Base-by-base conservation (phyloP, 2,329 filamentous ascomycete genomes). In the Trichoderma sp. region DNA sequence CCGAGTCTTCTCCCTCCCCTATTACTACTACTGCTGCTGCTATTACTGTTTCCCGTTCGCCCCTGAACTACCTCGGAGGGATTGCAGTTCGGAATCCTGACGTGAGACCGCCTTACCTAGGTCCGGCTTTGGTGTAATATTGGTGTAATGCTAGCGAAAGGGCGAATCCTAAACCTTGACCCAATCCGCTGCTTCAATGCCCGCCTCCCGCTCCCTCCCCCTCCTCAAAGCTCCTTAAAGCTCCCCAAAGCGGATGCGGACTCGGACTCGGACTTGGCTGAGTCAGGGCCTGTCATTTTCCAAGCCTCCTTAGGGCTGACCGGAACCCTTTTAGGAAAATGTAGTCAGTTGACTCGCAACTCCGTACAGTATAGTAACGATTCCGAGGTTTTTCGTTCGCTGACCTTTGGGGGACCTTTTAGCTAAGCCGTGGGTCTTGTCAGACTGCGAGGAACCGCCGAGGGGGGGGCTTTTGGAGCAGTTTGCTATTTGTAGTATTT, bases 271-370 rank as follows among this genome's bases (percentile, higher is more conserved):
- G 25, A 32, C 15, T 22, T 10, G n/a, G 25, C 27, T 45, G 39
- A 45, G 58, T 61, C 58, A 61, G 42, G 42, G 58, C 25, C 12
- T 15, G 13, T 6, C 10, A 22, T 35, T 53, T 15, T n/a, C n/a
- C 50, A 58, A 15, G 19, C 25, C 29, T 45, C 34, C 34, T 39
- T 61, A 61, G 58, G 58, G 58, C 58, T 61, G 58, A 61, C 58
- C 39, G 58, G 58, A 13, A 27, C 39, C 25, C 17, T 19, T 19
- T 45, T 35, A 15, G n/a, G 37, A 19, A 60, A 45, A 19, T 12
- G n/a, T 19, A 45, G 29, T 29, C 9, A n/a, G 39, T 45, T 45
- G 39, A n/a, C 39, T 10, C 17, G n/a, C 37, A n/a, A 42, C 17
- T 17, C 39, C 27, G 39, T 48, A n/a, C n/a, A n/a, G n/a, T n/a